These are phyloP conservation scores for Nelumbo lutea DNA, from an alignment of 164 flowering plant species.

Conservation along the genomic window DNA sequence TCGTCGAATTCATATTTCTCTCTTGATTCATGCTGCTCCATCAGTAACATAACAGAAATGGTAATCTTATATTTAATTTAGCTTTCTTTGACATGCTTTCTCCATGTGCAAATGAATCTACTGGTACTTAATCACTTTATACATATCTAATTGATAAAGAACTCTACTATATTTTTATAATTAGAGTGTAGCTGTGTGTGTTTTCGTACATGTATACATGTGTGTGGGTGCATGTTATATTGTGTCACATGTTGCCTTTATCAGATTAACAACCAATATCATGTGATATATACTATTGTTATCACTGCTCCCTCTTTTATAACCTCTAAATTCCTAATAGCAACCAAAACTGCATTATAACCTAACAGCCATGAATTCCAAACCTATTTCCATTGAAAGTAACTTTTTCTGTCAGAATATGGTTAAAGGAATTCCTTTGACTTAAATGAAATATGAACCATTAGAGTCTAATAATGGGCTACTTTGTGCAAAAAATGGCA, in stretches of 20 bases:
- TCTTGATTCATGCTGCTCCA: conserved; percentile 56
- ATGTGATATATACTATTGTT: not conserved
- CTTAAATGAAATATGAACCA: too few relatives aligned
- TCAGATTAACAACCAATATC: not conserved
- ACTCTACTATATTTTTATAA: not conserved
- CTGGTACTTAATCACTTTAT: too few relatives aligned
- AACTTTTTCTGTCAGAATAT: not conserved
- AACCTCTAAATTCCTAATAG: too few relatives aligned
- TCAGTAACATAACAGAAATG: conserved; percentile 51
- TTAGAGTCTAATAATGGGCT: too few relatives aligned
- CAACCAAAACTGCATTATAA: not conserved
- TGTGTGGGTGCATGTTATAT: not conserved
- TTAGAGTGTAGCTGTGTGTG: not conserved
- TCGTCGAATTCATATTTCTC: conserved; percentile 40
- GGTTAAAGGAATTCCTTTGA: not conserved
- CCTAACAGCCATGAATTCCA: not conserved
- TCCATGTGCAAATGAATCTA: too few relatives aligned
- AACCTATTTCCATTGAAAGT: not conserved
- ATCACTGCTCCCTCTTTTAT: not conserved
- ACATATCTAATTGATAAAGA: too few relatives aligned
- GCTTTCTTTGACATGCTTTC: too few relatives aligned
- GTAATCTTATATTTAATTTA: conserved; percentile 27
- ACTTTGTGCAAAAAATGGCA: too few relatives aligned
- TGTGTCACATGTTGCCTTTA: not conserved
- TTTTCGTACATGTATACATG: too few relatives aligned